Evolutionary conservation across 441 rosid genomes (phyloP).

Genomic region (Dalechampia spathulata): DNA sequence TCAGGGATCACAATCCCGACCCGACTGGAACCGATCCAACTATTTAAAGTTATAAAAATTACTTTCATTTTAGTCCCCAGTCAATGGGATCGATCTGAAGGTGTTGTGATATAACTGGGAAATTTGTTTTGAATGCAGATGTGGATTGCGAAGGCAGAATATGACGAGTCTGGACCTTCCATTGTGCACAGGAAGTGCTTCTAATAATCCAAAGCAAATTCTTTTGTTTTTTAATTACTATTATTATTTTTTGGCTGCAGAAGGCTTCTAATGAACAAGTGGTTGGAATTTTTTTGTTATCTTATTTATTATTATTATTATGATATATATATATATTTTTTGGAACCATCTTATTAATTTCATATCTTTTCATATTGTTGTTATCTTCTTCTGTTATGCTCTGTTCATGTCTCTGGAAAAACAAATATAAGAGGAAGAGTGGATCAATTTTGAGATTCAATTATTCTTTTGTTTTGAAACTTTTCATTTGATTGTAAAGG

Average conservation of each 20-base stretch:
- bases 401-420: conserved; percentile 18
- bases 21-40: too few relatives aligned
- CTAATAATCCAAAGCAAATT: conserved; percentile 24
- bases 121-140: conserved; percentile 40
- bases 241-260: conserved; percentile 11
- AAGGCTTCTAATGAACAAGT: conserved; percentile 22
- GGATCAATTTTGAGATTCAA: conserved; percentile 9
- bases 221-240: neutral
- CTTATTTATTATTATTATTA: conserved; percentile 1
- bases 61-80: too few relatives aligned
- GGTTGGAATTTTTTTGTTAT: conserved; percentile 15
- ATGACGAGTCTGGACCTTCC: conserved; percentile 75
- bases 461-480: conserved; percentile 10
- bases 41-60: too few relatives aligned
- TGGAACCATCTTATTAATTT: too few relatives aligned
- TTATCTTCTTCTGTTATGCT: neutral
- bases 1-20: neutral
- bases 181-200: conserved; percentile 90
- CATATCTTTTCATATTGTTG: too few relatives aligned
- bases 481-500: conserved; percentile 24
- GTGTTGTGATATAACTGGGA: neutral
- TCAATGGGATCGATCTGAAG: neutral
- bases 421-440: conserved; percentile 10
- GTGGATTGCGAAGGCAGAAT: conserved; percentile 92
- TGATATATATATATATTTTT: too few relatives aligned